Evolutionary conservation across 371 early-diverging fungal species (phyloP), one percentile per base, ranked within the genome.

Genomic region (Syncephalastrum sp.): DNA sequence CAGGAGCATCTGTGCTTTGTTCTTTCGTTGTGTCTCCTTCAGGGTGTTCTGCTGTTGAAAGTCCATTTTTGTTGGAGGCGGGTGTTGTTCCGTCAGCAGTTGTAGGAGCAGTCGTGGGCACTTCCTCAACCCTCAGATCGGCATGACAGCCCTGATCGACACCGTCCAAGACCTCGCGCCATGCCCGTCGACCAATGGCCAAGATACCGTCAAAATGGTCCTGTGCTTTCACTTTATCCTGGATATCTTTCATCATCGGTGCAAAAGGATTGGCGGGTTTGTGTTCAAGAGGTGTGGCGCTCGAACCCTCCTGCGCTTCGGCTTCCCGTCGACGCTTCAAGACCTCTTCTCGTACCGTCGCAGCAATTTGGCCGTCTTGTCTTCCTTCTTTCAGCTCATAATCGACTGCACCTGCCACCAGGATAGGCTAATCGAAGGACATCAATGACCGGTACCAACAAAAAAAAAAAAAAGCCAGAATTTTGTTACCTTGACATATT

Each of bases 351-450:
- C 81, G 70, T 0, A 87, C 82, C 58, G 77, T 67, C 17, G 69
- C 54, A 49, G 77, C 83, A 50, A 87, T 75, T 54, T 81, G 77
- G 5, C 85, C 88, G 15, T 72, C 65, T 8, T 59, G 52, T 25
- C 60, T 64, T 1, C 77, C 86, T 65, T 88, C 88, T 53, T 72
- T 75, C 6, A 88, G 74, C 57, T 88, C 88, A 54, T 88, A 88
- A 53, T 88, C 88, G 38, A 88, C 58, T 33, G 88, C 88, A 49
- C 83, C 85, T 17, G 83, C 85, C 50, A 82, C 85, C 42, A 88
- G 74, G n/a, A 88, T 69, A 49, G 88, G 88, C 86, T 87, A 69
- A n/a, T 42, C 1, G 7, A 41, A 57, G 19, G n/a, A 33, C 15
- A 15, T 23, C 24, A 25, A n/a, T 24, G 13, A 2, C 25, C 16